These are phyloP conservation scores for Mrakiaceae sp. DNA, from an alignment of 1,284 basidiomycete species.

Conservation along the genomic window DNA sequence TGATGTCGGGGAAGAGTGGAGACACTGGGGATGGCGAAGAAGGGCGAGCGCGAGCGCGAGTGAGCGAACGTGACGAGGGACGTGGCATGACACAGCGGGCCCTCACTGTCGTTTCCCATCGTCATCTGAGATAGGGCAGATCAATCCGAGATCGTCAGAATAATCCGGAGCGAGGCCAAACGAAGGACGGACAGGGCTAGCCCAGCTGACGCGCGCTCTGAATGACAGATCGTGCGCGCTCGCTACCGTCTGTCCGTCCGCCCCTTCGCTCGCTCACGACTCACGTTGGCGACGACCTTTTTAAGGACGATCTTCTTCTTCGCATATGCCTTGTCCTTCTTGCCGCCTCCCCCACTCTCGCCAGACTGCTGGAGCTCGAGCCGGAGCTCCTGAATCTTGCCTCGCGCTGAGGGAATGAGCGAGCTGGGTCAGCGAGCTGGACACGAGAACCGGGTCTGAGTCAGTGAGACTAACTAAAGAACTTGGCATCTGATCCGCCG, in stretches of 20 bases:
- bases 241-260: too few relatives aligned
- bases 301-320: slow-evolving; percentile 86
- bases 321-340: slow-evolving; percentile 85
- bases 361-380: slow-evolving; percentile 78
- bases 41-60: too few relatives aligned
- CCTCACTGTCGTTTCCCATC: slow-evolving; percentile 12
- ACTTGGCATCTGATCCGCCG: slow-evolving; percentile 13
- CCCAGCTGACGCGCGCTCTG: too few relatives aligned
- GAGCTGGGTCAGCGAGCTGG: neutral
- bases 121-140: slow-evolving; percentile 7
- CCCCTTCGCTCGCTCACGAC: neutral
- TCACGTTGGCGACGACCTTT: slow-evolving; percentile 51
- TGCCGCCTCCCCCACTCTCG: slow-evolving; percentile 28
- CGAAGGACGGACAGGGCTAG: too few relatives aligned
- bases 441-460: neutral
- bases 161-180: neutral
- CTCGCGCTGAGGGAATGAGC: slow-evolving; percentile 42
- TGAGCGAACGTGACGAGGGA: too few relatives aligned
- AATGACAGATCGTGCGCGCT: too few relatives aligned
- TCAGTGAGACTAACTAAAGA: slow-evolving; percentile 11
- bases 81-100: neutral
- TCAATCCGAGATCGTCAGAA: neutral
- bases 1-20: slow-evolving; percentile 16
- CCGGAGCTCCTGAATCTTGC: slow-evolving; percentile 71
- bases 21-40: slow-evolving; percentile 6